A percentile compares a stretch with the other conserved stretches of the same genome.
Conservation (phyloP, 306 rosid genomes). For the Trichosanthes truncata region DNA sequence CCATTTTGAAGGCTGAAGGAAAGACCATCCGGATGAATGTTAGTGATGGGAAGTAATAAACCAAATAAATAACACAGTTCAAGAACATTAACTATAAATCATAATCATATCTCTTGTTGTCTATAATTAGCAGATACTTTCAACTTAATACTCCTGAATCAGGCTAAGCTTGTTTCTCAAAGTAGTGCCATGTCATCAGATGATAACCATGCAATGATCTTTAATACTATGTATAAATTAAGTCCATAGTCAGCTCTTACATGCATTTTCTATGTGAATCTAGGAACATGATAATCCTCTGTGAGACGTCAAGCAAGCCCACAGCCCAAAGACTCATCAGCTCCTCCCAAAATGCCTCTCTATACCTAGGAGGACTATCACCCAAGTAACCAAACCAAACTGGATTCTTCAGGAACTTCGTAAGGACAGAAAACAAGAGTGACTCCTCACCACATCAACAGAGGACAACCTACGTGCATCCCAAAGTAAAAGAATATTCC, state of each 20-base stretch:
- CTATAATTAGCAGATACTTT: neutral
- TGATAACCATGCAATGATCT: neutral
- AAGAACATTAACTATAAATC: neutral
- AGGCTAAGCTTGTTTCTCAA: neutral
- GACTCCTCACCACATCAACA: too few species aligned
- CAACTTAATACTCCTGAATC: neutral
- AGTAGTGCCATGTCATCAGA: neutral
- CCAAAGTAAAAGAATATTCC: too few species aligned
- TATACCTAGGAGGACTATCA: neutral
- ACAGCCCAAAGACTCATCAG: neutral
- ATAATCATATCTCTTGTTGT: neutral
- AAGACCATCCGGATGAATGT: slow-evolving; percentile 14
- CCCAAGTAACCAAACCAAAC: too few species aligned
- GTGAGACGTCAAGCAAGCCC: neutral
- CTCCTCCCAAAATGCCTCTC: neutral
- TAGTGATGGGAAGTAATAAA: slow-evolving; percentile 5
- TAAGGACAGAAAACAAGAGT: too few species aligned
- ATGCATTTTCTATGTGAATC: neutral
- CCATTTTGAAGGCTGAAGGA: slow-evolving; percentile 79
- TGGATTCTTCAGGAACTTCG: too few species aligned
- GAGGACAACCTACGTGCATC: too few species aligned
- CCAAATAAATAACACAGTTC: neutral
- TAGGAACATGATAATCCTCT: neutral
- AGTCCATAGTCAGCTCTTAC: neutral
- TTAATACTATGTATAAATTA: neutral